Percentiles rank a stretch among this genome's conserved stretches.
Evolutionary conservation across 2,329 filamentous ascomycete genomes (phyloP).

Genomic region (Plenodomus biglobosus): DNA sequence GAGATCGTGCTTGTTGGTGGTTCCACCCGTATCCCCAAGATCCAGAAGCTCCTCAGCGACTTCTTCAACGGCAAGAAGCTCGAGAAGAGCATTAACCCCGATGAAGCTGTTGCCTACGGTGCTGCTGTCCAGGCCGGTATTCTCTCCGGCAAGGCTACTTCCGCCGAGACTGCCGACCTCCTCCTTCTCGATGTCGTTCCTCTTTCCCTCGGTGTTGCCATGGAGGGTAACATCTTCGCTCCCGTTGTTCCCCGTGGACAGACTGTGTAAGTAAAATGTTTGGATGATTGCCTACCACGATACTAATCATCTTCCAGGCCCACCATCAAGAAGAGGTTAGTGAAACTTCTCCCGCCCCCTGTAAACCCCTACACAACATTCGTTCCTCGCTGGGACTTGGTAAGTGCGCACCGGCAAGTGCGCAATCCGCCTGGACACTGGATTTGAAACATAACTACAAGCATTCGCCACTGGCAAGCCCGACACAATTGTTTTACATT

Average conservation of each 20-base stretch:
- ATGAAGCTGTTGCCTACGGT: constrained; percentile 98
- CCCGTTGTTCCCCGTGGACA: constrained; percentile 72
- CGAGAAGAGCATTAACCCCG: constrained; percentile 99
- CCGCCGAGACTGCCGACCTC: constrained; percentile 89
- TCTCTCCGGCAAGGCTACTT: constrained; percentile 95
- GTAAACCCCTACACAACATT: too few species aligned
- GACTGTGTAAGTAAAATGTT: constrained; percentile 56
- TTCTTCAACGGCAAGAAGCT: constrained; percentile 99
- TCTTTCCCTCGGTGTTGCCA: constrained; percentile 95
- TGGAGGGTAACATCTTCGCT: constrained; percentile 99
- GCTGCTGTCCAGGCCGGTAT: constrained; percentile 98
- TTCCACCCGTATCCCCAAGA: constrained; percentile 96
- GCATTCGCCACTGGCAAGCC: too few species aligned
- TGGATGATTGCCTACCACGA: background rate
- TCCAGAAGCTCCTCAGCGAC: constrained; percentile 98
- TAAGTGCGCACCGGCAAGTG: too few species aligned
- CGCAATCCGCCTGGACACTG: too few species aligned
- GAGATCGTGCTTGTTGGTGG: constrained; percentile 99
- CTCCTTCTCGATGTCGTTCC: constrained; percentile 95
- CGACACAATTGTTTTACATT: too few species aligned
- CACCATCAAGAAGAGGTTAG: constrained; percentile 67
- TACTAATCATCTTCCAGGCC: constrained; percentile 2
- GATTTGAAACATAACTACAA: too few species aligned
- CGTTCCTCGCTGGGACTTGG: too few species aligned
- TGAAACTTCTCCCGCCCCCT: too few species aligned